These are phyloP conservation scores for Tremella fuciformis DNA, from an alignment of 768 basidiomycete genomes.

Conservation along the genomic window DNA sequence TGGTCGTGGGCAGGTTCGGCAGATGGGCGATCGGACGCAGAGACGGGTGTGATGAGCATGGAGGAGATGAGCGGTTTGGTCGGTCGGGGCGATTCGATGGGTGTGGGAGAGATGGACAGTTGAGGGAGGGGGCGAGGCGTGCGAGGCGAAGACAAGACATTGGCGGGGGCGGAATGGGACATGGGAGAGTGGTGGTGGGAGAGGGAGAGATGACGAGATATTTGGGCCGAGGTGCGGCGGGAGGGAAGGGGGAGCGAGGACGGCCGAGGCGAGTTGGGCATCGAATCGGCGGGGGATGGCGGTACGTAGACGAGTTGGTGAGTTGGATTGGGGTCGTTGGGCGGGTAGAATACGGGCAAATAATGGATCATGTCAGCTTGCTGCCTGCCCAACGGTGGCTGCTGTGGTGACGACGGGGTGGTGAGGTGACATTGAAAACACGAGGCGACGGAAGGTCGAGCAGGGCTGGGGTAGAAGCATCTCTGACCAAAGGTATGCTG, in stretches of 20 bases:
- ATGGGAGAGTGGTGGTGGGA: background rate
- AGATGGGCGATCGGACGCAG: background rate
- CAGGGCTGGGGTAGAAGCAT: background rate
- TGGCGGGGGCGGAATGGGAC: background rate
- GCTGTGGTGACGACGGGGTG: slow-evolving; percentile 1
- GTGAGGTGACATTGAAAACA: slow-evolving; percentile 1
- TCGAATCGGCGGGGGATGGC: slow-evolving; percentile 4
- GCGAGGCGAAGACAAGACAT: background rate
- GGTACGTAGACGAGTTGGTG: slow-evolving; percentile 35
- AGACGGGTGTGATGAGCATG: slow-evolving; percentile 6
- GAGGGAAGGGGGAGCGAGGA: background rate
- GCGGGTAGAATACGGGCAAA: slow-evolving; percentile 25
- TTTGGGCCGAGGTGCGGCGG: background rate
- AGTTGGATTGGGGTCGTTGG: slow-evolving; percentile 25
- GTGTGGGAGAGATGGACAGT: background rate
- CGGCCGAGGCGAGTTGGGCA: background rate
- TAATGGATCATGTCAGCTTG: slow-evolving; percentile 25
- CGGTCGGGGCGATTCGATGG: slow-evolving; percentile 3
- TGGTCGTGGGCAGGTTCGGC: slow-evolving; percentile 18
- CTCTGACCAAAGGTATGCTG: slow-evolving; percentile 9
- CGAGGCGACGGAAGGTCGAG: slow-evolving; percentile 5
- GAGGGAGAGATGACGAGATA: slow-evolving; percentile 8
- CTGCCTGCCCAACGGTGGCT: background rate
- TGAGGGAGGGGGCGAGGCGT: background rate
- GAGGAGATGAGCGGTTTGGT: background rate